Conservation (phyloP, 139 green algal genomes). For the Micractinium sp. region DNA sequence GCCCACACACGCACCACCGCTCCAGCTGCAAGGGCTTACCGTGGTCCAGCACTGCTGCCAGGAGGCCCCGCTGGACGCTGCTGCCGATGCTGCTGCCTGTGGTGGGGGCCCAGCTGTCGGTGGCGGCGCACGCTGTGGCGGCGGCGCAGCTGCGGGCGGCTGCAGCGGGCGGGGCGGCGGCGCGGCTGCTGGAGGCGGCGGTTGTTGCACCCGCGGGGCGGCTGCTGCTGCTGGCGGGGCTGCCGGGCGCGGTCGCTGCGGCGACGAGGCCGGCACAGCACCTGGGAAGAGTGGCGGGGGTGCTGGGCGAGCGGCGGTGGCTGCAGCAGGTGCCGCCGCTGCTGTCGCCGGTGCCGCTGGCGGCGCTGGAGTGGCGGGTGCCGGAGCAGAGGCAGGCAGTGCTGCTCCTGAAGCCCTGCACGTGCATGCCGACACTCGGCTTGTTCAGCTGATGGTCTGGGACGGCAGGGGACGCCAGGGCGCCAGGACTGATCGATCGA, state of each 20-base stretch:
- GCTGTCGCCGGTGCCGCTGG: background rate
- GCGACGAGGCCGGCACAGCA: background rate
- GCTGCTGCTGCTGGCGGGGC: background rate
- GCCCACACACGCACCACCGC: too few relatives aligned
- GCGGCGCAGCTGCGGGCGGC: background rate
- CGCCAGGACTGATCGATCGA: too few relatives aligned
- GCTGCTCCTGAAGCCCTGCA: background rate
- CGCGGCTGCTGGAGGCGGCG: background rate
- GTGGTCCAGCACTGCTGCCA: constrained; percentile 42
- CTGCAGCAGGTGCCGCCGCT: background rate
- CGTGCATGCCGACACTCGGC: too few relatives aligned
- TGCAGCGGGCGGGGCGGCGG: background rate
- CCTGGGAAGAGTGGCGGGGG: background rate
- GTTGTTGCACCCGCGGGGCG: background rate
- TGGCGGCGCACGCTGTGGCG: background rate
- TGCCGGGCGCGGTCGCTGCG: background rate
- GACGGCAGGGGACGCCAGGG: too few relatives aligned
- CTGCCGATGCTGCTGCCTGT: background rate
- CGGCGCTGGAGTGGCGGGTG: background rate
- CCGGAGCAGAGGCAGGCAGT: background rate
- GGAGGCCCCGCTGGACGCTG: background rate
- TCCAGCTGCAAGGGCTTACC: background rate
- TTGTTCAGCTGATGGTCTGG: too few relatives aligned
- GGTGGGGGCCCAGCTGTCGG: background rate
- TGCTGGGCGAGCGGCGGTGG: background rate